Base-by-base conservation (phyloP, 2,329 filamentous ascomycete genomes). In the Xylogone sp. region DNA sequence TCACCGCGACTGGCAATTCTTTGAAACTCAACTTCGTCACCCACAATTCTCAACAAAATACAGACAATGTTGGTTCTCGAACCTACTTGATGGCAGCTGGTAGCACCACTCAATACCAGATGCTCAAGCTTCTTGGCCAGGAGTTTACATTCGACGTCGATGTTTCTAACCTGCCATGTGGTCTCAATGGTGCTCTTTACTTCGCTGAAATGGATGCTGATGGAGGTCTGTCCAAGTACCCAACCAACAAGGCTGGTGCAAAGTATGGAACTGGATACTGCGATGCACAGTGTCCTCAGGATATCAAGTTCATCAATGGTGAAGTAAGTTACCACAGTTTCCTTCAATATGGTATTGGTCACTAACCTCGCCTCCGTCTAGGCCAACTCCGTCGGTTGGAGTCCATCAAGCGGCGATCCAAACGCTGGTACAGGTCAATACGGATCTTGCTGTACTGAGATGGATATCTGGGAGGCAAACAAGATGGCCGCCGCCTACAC, bases 141-240 rank as follows among this genome's bases (percentile, higher is more conserved):
- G 86, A 90, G 68, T 84, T 90, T 71, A 84, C 83, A 51, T 88
- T 89, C 56, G 84, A 88, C 52, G 85, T 88, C 39, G 86, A 90
- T 65, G 81, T 87, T 42, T 87, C 84, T 42, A 78, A 79, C 59
- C 73, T 88, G 24, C 79, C 81, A 55, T 90, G 87, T 63, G 86
- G 86, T 57, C 71, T 90, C 53, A 89, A 90, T 69, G 86, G 86
- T 51, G 86, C 86, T 44, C 72, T 89, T 39, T 89, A 89, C 71
- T 77, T 87, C 49, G 71, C 79, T 20, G 72, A 79, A 63, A 87
- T 87, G 84, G 76, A 81, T 21, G 71, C 74, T 3, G 80, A 85
- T 58, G 86, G 86, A 61, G 84, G 83, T 45, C 56, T 75, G 59
- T 62, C 70, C 53, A 74, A 72, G 61, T 79, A 76, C 61, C 60